Base-by-base conservation (phyloP, 306 rosid genomes). In the Astragalus membranaceus region DNA sequence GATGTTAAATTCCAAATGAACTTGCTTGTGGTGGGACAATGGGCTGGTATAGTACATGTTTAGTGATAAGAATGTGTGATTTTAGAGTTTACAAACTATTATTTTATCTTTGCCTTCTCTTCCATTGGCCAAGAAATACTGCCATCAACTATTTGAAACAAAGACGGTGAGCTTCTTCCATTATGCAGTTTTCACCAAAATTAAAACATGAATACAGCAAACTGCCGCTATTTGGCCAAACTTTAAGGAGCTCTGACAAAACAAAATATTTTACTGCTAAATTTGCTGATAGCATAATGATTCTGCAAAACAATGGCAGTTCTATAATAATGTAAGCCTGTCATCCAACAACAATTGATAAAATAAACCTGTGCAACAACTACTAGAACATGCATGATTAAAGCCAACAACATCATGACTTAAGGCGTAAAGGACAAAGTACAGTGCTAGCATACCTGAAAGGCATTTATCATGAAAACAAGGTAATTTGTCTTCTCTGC, bases 401-500 rank as follows among this genome's bases (percentile, higher is more conserved):
- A 36, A 35, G 44, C 43, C 60, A 72, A 54, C 12, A 72, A 16
- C 33, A 76, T 30, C 8, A 17, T 65, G 59, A 51, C 67, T 37
- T 7, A 11, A 10, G 32, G 0, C 17, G 3, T 52, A 50, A 51
- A 59, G 56, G 50, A 62, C 52, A 57, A 68, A 51, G 47, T 65
- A 61, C 54, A 20, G 60, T 60, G 53, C 30, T 62, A 73, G 46
- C 69, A 66, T 91, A 94, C 96, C 97, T 94, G 97, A 79, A 94
- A 94, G 32, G 91, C 90, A 78, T 94, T 94, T 58, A 94, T 88
- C 95, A 94, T 94, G 88, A 94, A 94, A 75, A 94, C 92, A 75
- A 94, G 78, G 85, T 91, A 94, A 81, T 88, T 91, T 33, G 96
- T 88, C 91, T 91, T 94, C 87, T 91, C 99, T 1, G 96, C 94